Base-by-base conservation (phyloP, 495 filamentous ascomycete genomes). In the Parathielavia hyrcaniae region DNA sequence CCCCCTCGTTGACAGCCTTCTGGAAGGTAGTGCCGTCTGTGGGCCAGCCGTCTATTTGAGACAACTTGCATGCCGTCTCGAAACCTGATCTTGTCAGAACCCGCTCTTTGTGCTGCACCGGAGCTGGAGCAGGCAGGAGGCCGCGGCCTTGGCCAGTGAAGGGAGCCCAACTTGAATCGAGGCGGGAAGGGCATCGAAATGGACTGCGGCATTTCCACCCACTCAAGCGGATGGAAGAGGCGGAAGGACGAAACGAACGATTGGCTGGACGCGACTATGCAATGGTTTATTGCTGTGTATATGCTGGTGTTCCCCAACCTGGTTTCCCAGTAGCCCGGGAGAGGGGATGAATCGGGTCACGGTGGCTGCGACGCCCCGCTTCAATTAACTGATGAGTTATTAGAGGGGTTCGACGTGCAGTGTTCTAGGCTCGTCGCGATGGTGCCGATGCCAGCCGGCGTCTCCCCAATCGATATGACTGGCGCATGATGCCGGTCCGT, bases 221-320 rank as follows among this genome's bases (percentile, higher is more conserved):
- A 40, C 63, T 58, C 63, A 65, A 53, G 63, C 59, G 63, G 60
- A 54, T 51, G 1, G 30, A 16, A 30, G 12, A 30, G 44, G 44
- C 26, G 44, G 17, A 50, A 36, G 17, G 35, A n/a, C 20, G 5
- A 20, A 38, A 38, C 11, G 34, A 39, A 2, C 5, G 5, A 48
- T 10, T 46, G 23, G 32, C n/a, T 20, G 14, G 16, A 36, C 10
- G 30, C 14, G 26, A 30, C 26, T 6, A 30, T 16, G 44, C 23
- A 13, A 26, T 22, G 26, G 46, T 6, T 30, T 6, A 30, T 30
- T 30, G 2, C 26, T n/a, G n/a, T n/a, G n/a, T n/a, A n/a, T n/a
- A n/a, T n/a, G n/a, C n/a, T n/a, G 26, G 26, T 30, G 26, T 30
- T 30, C 26, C 26, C 26, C 6, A 30, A 30, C 6, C 26, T 30